Conservation (phyloP, 2,329 filamentous ascomycete genomes). For the Phialophora chinensis region DNA sequence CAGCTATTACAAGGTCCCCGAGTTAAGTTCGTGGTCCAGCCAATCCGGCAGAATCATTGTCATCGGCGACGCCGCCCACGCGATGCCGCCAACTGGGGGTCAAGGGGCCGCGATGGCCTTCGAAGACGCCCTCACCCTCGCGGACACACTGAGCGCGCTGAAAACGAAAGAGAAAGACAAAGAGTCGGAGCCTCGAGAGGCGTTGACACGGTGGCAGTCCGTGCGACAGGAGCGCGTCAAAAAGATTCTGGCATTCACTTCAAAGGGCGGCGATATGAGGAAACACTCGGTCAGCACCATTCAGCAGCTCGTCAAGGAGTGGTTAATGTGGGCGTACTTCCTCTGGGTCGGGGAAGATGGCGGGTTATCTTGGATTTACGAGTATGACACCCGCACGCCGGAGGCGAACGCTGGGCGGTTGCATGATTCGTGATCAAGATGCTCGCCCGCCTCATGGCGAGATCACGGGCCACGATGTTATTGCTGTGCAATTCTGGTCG, state of each 20-base stretch:
- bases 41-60: constrained; percentile 29
- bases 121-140: constrained; percentile 37
- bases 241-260: constrained; percentile 56
- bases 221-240: constrained; percentile 57
- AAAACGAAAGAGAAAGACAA: constrained; percentile 13
- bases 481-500: neutral
- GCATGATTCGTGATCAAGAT: neutral
- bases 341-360: constrained; percentile 22
- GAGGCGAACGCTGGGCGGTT: neutral
- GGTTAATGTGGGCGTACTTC: constrained; percentile 33
- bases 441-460: neutral
- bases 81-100: constrained; percentile 37
- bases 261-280: constrained; percentile 28
- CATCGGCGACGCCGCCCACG: constrained; percentile 38
- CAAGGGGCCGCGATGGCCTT: constrained; percentile 38
- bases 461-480: neutral
- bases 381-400: constrained; percentile 11
- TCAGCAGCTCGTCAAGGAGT: constrained; percentile 34
- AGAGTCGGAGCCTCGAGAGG: neutral
- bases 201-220: constrained; percentile 52
- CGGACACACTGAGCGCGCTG: constrained; percentile 27
- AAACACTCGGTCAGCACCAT: constrained; percentile 25
- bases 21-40: constrained; percentile 35
- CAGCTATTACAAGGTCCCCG: constrained; percentile 30
- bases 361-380: constrained; percentile 31